Base-by-base conservation (phyloP, 2,329 filamentous ascomycete genomes). In the Colletotrichum somersetense region DNA sequence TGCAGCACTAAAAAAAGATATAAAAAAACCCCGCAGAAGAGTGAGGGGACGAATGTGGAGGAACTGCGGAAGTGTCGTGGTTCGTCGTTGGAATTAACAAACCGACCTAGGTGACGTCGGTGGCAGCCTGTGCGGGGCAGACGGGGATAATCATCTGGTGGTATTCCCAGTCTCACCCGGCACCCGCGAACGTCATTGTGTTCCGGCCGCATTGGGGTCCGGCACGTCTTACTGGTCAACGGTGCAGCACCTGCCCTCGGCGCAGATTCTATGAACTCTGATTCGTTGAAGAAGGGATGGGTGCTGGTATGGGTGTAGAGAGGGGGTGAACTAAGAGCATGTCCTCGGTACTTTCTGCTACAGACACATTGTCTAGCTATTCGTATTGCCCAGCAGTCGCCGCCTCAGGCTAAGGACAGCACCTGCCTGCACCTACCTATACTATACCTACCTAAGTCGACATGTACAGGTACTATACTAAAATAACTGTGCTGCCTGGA, bases 71-170 rank as follows among this genome's bases (percentile, higher is more conserved):
- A 52, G 23, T 64, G 66, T 56, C 20, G 55, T 62, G 55, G 70
- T 72, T 70, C 66, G 71, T 71, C 71, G 71, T 73, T 59, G 57
- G 71, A 71, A 73, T 67, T 70, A 57, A 35, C 38, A 71, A 62
- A 62, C 71, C 62, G 18, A 26, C 5, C 5, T 14, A n/a, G 26
- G 46, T 73, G 71, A 73, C 71, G 71, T 73, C 67, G 44, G 55
- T 71, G 62, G 71, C 67, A 67, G 33, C 50, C 33, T 3, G 11
- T 46, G 12, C 38, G 62, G 66, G 30, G 42, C 46, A 16, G 44
- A 59, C 69, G 69, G 69, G 70, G 70, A 69, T 56, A 61, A 44
- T n/a, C 23, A n/a, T 30, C 11, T n/a, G 40, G 70, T 18, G 33
- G 66, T 70, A 65, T 69, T 69, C 66, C 59, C 61, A 64, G 53